Conservation (phyloP, 2,329 filamentous ascomycete species). For the Sclerotinia trifoliorum region DNA sequence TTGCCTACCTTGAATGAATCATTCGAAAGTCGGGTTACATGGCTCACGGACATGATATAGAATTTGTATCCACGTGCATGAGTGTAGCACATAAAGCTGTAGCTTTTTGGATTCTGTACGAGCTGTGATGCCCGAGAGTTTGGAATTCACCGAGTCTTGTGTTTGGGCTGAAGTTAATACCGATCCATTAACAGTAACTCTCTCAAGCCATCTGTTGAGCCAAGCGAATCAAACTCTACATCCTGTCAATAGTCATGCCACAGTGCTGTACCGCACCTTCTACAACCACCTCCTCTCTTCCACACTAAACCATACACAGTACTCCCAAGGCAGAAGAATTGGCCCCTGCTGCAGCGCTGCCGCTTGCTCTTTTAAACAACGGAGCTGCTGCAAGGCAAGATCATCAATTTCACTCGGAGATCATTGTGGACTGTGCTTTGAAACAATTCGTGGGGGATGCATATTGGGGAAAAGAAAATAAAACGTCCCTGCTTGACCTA, state of each 20-base stretch:
- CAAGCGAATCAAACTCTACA: conserved; percentile 5
- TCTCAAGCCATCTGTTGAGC: neutral
- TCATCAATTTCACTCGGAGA: conserved; percentile 15
- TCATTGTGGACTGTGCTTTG: conserved; percentile 21
- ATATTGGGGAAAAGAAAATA: conserved; percentile 14
- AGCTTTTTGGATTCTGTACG: conserved; percentile 1
- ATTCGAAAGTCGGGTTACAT: conserved; percentile 9
- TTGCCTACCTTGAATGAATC: conserved; percentile 1
- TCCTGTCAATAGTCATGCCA: conserved; percentile 1
- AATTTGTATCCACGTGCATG: conserved; percentile 17
- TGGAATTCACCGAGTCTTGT: conserved; percentile 16
- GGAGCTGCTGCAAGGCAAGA: conserved; percentile 17
- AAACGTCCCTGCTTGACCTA: conserved; percentile 11
- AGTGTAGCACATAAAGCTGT: neutral
- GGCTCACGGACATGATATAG: conserved; percentile 12
- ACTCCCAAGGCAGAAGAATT: neutral
- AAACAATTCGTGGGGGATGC: conserved; percentile 21
- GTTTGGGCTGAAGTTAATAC: conserved; percentile 17
- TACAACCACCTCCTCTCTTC: neutral
- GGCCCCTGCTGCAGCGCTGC: conserved; percentile 2
- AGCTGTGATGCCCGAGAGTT: conserved; percentile 17
- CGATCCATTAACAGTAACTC: neutral
- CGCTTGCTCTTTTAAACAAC: neutral
- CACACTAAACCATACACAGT: neutral
- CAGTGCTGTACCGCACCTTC: conserved; percentile 1